Conservation (phyloP, 495 filamentous ascomycete genomes). For the Penicillium alfredii region DNA sequence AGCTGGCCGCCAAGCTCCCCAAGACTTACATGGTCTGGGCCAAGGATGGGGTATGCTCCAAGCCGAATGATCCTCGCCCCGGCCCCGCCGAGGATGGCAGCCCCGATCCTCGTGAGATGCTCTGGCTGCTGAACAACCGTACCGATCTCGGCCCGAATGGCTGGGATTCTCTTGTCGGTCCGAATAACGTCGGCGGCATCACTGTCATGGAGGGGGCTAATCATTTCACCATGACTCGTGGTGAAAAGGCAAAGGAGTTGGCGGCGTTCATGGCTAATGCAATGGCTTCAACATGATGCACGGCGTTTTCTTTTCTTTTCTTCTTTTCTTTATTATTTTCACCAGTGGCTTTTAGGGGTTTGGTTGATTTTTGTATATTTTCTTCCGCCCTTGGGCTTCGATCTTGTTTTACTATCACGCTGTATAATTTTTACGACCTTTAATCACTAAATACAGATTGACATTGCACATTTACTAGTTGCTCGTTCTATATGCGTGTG, state of each 20-base stretch:
- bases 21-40: slow-evolving; percentile 72
- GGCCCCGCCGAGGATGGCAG: slow-evolving; percentile 61
- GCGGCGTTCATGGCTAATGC: slow-evolving; percentile 29
- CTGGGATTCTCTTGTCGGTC: slow-evolving; percentile 70
- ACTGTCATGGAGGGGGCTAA: slow-evolving; percentile 36
- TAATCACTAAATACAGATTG: slow-evolving; percentile 6
- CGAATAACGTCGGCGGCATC: slow-evolving; percentile 60
- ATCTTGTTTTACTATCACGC: slow-evolving; percentile 8
- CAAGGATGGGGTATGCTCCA: slow-evolving; percentile 71
- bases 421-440: slow-evolving; percentile 9
- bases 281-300: slow-evolving; percentile 15
- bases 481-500: too few relatives aligned
- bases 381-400: too few relatives aligned
- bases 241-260: slow-evolving; percentile 33
- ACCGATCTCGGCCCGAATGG: slow-evolving; percentile 71
- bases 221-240: slow-evolving; percentile 39
- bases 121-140: slow-evolving; percentile 73
- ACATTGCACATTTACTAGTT: neutral
- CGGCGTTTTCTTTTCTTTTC: slow-evolving; percentile 2
- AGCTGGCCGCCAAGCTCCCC: slow-evolving; percentile 44
- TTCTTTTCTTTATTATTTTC: slow-evolving; percentile 1
- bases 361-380: too few relatives aligned
- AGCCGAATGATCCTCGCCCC: slow-evolving; percentile 60
- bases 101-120: slow-evolving; percentile 50
- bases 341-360: neutral